Evolutionary conservation across 371 early-diverging fungal species (phyloP), one percentile per base, ranked within the genome.

Genomic region (Umbelopsis sp.): DNA sequence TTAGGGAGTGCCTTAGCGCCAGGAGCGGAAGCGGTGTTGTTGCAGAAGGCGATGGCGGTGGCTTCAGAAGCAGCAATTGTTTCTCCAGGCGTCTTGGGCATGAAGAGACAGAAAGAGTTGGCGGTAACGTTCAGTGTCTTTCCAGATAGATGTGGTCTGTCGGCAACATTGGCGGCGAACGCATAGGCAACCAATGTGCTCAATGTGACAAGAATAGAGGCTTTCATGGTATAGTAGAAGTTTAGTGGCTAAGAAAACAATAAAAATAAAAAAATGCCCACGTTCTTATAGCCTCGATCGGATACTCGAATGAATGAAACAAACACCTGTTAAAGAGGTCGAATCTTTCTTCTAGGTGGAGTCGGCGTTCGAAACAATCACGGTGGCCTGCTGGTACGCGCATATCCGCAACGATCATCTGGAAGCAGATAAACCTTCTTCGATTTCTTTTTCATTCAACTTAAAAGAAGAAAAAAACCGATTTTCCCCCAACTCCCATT

Each of bases 21-120:
- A 22, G 72, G 32, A 68, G 71, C 71, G 37, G 70, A 65, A 8
- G 48, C 22, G 25, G 78, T 50, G 25, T 65, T 52, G 16, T 80
- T 75, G 65, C 75, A 76, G 24, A 74, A 74, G 12, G 76, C 69
- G 6, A 78, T 57, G 18, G 78, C 85, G 37, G 69, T 37, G 18
- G 70, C 69, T 69, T 83, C 83, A 52, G 78, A 77, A 10, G 32
- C 74, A 35, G 81, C 72, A 29, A 86, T 75, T 12, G 67, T 57
- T 14, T 70, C 70, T 16, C 84, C 83, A 18, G 71, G 76, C 2
- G 57, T 46, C 45, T 74, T 76, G 4, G 86, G 86, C 41, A 86
- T 68, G 71, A 77, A 73, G 29, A 74, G 32, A 75, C 77, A 77
- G 66, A 77, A 32, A 8, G 57, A 57, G 4, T 57, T 16, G 12